A percentile compares a stretch with the other conserved stretches of the same genome.
Evolutionary conservation across 352 stramenopile genomes (phyloP).

Genomic region (Globisporangium megalacanthum): DNA sequence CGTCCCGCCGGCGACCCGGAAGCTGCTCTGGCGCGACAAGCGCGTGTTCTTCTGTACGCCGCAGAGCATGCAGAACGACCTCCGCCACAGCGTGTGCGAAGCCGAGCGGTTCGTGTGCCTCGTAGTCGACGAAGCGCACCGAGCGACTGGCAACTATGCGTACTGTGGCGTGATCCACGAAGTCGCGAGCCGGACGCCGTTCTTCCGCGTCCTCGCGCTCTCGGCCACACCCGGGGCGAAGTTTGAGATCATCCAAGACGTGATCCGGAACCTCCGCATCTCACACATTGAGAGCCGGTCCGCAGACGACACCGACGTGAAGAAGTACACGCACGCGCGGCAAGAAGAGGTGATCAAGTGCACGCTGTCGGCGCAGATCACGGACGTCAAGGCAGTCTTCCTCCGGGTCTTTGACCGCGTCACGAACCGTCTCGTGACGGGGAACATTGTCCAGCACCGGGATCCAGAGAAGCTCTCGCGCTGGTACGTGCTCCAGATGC

Average conservation of each 20-base stretch:
- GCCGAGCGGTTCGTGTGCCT: conserved; percentile 92
- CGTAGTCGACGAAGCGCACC: conserved; percentile 98
- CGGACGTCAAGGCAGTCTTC: conserved; percentile 60
- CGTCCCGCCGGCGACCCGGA: conserved; percentile 56
- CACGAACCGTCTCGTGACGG: conserved; percentile 42
- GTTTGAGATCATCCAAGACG: conserved; percentile 93
- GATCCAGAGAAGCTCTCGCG: conserved; percentile 72
- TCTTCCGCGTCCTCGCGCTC: conserved; percentile 92
- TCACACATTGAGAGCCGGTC: conserved; percentile 93
- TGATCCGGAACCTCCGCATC: conserved; percentile 94
- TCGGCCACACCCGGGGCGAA: conserved; percentile 96
- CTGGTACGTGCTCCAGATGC: conserved; percentile 78
- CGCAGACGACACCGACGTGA: conserved; percentile 94
- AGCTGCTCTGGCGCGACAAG: conserved; percentile 88
- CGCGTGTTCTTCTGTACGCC: conserved; percentile 99
- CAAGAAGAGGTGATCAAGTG: conserved; percentile 85
- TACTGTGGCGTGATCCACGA: conserved; percentile 91
- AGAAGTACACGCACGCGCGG: conserved; percentile 76
- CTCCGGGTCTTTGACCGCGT: conserved; percentile 57
- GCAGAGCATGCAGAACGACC: conserved; percentile 97
- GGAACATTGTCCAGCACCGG: conserved; percentile 58
- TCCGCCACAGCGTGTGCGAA: conserved; percentile 74
- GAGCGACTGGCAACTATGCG: conserved; percentile 95
- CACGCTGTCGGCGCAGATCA: conserved; percentile 48
- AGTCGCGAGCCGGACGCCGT: conserved; percentile 53